Percentiles rank a stretch among this genome's conserved stretches.
Conservation (phyloP, 306 rosid species). For the Cicer yamashitae region DNA sequence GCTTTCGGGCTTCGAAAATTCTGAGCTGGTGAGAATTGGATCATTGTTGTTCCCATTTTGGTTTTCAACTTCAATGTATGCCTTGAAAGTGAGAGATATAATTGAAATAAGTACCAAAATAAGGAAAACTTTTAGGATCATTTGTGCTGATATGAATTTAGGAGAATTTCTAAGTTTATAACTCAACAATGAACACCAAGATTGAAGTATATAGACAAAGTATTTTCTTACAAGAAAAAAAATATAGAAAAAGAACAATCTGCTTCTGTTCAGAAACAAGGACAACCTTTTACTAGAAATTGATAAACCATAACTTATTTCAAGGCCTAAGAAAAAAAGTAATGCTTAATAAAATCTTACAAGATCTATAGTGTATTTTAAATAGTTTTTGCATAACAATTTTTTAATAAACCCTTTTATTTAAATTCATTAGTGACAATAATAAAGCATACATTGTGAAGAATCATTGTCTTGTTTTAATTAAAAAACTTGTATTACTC, state of each 20-base stretch:
- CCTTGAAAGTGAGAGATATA: conserved; percentile 22
- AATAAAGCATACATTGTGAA: too few relatives aligned
- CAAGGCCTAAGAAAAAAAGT: too few relatives aligned
- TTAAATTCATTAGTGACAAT: too few relatives aligned
- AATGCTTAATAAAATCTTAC: too few relatives aligned
- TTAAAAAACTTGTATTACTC: too few relatives aligned
- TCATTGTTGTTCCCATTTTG: conserved; percentile 27
- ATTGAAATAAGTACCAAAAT: conserved; percentile 36
- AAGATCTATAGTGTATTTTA: too few relatives aligned
- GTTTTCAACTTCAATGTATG: conserved; percentile 32
- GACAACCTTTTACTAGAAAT: too few relatives aligned
- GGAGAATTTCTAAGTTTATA: conserved; percentile 11
- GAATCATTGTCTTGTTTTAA: too few relatives aligned
- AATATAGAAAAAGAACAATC: conserved; percentile 26
- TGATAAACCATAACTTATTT: too few relatives aligned
- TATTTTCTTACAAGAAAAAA: conserved; percentile 8
- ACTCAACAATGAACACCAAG: conserved; percentile 10
- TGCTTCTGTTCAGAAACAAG: not conserved
- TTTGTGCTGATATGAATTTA: not conserved
- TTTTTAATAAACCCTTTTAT: too few relatives aligned
- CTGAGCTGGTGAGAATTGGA: conserved; percentile 23
- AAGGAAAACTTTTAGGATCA: conserved; percentile 37
- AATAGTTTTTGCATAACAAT: too few relatives aligned
- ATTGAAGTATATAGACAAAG: not conserved
- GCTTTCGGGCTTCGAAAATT: not conserved